Evolutionary conservation across 257 asterid species (phyloP), one percentile per base, ranked within the genome.

Genomic region (Ehretia macrophylla): DNA sequence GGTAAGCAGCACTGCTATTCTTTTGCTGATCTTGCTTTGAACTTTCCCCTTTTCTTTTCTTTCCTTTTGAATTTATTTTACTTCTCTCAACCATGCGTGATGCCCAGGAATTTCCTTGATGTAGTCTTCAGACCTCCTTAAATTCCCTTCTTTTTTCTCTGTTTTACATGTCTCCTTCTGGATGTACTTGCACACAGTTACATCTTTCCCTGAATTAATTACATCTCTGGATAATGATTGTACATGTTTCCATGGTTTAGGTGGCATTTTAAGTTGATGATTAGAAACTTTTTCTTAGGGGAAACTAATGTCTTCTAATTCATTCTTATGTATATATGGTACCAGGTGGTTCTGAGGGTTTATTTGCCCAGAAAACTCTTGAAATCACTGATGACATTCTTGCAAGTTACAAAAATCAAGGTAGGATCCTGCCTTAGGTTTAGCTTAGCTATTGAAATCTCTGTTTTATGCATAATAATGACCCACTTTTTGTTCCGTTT

Each of bases 331-430:
- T 19, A 10, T 18, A 11, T 22, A 51, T 20, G 14, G 47, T 42
- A 51, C 22, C 56, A 87, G 96, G 96, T 77, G 96, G 96, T 69
- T 82, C 94, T 68, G 89, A 85, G 55, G 96, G 96, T 59, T 81
- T 87, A 74, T 85, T 87, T 75, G 94, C 91, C 8, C 91, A 83
- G 57, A 87, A 79, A 71, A 79, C 91, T 62, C 76, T 85, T 61
- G 96, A 87, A 73, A 62, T 87, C 61, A 87, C 81, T 40, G 74
- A 79, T 66, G 96, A 80, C 42, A 64, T 87, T 74, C 91, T 87
- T 51, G 79, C 89, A 37, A 79, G 88, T 67, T 87, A 87, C 82
- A 87, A 85, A 75, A 87, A 87, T 59, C 96, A 87, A 72, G 96
- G 96, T 79, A 73, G 13, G 10, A 49, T 32, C 20, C 14, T 11